These are phyloP conservation scores for Rhododendron mucronatum DNA, from an alignment of 148 eudicot species.

Conservation along the genomic window DNA sequence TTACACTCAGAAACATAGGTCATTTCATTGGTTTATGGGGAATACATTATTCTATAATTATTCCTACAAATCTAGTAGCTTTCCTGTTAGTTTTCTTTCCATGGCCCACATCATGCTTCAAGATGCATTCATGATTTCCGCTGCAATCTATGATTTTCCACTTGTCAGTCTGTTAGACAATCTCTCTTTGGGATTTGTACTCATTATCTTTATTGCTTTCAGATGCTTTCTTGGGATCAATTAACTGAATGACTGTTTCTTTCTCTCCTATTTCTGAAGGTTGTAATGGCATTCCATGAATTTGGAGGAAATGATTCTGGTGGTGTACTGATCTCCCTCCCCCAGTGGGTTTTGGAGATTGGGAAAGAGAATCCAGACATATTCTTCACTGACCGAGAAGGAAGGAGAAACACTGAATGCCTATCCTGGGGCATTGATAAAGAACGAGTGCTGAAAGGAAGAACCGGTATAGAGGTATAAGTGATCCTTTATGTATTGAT, in stretches of 20 bases:
- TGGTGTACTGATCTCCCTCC: conserved; percentile 47
- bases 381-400: conserved; percentile 69
- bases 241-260: background rate
- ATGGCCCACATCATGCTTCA: conserved; percentile 4
- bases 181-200: conserved; percentile 4
- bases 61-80: background rate
- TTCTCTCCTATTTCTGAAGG: conserved; percentile 28
- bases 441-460: conserved; percentile 59
- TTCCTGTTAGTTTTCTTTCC: background rate
- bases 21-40: background rate
- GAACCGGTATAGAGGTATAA: conserved; percentile 68
- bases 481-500: background rate
- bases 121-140: conserved; percentile 5
- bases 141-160: background rate
- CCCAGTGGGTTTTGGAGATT: conserved; percentile 72
- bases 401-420: conserved; percentile 68
- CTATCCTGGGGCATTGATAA: conserved; percentile 67
- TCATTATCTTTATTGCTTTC: background rate
- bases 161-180: background rate
- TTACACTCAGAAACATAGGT: background rate
- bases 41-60: background rate
- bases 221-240: background rate
- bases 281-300: conserved; percentile 63
- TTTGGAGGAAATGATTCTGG: conserved; percentile 49
- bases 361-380: conserved; percentile 68